Percentiles rank a stretch among this genome's conserved stretches.
These are phyloP conservation scores for Colletotrichum tanaceti DNA, from an alignment of 2,329 filamentous ascomycete species.

Conservation along the genomic window DNA sequence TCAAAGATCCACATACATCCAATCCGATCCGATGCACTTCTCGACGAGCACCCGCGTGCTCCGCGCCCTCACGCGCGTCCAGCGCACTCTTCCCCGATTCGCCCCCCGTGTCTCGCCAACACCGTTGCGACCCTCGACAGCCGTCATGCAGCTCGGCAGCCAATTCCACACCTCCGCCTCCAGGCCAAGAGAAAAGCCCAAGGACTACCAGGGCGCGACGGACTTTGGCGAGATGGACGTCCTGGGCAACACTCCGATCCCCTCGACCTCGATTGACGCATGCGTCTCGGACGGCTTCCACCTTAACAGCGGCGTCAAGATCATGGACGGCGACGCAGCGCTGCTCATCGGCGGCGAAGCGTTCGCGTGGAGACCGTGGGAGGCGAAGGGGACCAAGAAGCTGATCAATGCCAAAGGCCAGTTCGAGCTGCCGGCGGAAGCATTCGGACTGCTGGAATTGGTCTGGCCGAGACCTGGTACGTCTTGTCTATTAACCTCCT, in stretches of 20 bases:
- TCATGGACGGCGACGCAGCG: constrained; percentile 76
- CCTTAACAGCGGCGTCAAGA: constrained; percentile 81
- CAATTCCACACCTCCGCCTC: constrained; percentile 22
- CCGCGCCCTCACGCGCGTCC: constrained; percentile 31
- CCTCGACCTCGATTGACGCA: constrained; percentile 85
- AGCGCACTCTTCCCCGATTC: constrained; percentile 28
- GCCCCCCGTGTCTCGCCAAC: background rate
- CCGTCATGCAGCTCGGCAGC: constrained; percentile 13
- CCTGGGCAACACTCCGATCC: constrained; percentile 77
- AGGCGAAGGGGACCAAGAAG: constrained; percentile 54
- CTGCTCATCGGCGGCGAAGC: constrained; percentile 88
- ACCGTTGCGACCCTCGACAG: constrained; percentile 4
- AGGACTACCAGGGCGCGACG: constrained; percentile 51
- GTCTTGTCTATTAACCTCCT: constrained; percentile 46
- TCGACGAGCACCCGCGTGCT: constrained; percentile 21
- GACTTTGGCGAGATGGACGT: constrained; percentile 85
- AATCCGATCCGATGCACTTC: constrained; percentile 10
- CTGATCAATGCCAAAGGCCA: constrained; percentile 83
- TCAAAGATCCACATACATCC: background rate
- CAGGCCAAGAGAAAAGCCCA: constrained; percentile 7
- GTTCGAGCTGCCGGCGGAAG: constrained; percentile 77
- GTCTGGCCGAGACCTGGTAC: constrained; percentile 90
- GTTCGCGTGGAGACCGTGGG: constrained; percentile 90
- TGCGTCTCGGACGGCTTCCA: constrained; percentile 87
- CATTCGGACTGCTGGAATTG: constrained; percentile 80